phyloP scores from a whole-genome alignment of 2,329 filamentous ascomycete genomes.

The Diaporthe australafricana region DNA sequence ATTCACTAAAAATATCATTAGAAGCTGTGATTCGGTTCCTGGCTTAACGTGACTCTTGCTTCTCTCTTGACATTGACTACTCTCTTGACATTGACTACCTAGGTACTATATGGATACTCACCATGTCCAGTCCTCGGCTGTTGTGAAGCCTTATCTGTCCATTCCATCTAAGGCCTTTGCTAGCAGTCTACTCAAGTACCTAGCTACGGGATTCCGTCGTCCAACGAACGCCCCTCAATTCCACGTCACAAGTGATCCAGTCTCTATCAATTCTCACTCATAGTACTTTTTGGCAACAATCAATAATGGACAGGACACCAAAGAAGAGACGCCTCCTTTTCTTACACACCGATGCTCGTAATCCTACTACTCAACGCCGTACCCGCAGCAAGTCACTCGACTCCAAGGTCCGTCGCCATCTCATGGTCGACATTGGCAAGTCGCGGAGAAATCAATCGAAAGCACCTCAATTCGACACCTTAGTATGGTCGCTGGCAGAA shows the following conservation, averaged over 20 bases:
- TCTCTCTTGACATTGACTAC: background rate
- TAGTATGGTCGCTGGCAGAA: background rate
- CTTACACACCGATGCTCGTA: background rate
- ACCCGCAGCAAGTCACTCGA: background rate
- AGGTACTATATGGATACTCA: background rate
- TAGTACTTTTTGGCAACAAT: background rate
- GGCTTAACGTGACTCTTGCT: background rate
- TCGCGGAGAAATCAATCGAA: conserved; percentile 3
- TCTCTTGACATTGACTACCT: too few species aligned
- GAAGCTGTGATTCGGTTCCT: background rate
- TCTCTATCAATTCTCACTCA: background rate
- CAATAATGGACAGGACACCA: background rate
- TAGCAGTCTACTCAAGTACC: too few species aligned
- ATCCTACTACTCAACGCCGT: background rate
- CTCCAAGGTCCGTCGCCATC: conserved; percentile 8
- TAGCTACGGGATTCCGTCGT: background rate
- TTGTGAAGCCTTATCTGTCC: too few species aligned
- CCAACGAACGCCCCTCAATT: background rate
- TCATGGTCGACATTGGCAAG: conserved; percentile 2
- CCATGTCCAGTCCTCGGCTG: background rate
- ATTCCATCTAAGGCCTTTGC: background rate
- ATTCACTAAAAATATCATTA: background rate
- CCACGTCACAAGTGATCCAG: background rate
- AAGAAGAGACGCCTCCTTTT: conserved; percentile 1
- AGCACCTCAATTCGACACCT: background rate